Conservation (phyloP, 163 green algal species). For the Chlorella variabilis region DNA sequence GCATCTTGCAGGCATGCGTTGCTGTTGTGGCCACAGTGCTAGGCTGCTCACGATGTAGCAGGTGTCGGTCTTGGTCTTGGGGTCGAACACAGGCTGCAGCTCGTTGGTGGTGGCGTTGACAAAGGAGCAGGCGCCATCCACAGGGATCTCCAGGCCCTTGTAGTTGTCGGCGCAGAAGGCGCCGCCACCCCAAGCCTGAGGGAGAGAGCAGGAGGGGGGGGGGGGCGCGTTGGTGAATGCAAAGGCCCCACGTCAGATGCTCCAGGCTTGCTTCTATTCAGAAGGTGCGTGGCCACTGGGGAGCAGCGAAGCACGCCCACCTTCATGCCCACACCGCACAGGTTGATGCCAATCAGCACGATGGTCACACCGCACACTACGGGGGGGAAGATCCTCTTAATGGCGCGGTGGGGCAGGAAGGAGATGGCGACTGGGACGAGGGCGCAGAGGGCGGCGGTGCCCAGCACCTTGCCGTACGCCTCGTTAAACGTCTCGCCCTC, state of each 20-base stretch:
- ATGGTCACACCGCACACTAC: conserved; percentile 77
- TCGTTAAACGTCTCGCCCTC: conserved; percentile 3
- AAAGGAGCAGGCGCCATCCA: conserved; percentile 28
- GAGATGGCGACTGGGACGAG: conserved; percentile 68
- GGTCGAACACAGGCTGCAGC: conserved; percentile 25
- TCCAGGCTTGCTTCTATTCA: too few relatives aligned
- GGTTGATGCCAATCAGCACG: conserved; percentile 44
- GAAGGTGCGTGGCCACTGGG: too few relatives aligned
- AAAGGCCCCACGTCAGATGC: too few relatives aligned
- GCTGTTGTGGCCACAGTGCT: too few relatives aligned
- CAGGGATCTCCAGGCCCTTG: conserved; percentile 8
- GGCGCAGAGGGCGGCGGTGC: conserved; percentile 43
- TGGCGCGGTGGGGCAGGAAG: conserved; percentile 62
- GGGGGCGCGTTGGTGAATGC: too few relatives aligned
- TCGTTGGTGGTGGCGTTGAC: conserved; percentile 44
- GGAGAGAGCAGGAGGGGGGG: not conserved
- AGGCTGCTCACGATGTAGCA: not conserved
- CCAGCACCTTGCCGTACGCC: not conserved
- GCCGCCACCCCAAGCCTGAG: conserved; percentile 75
- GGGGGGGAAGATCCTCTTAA: conserved; percentile 73
- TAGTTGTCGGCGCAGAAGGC: conserved; percentile 74
- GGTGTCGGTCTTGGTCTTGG: conserved; percentile 29
- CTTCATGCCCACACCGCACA: conserved; percentile 21
- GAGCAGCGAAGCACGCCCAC: not conserved
- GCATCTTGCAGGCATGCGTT: too few relatives aligned